These are phyloP conservation scores for Rhypophila decipiens DNA, from an alignment of 495 filamentous ascomycete species.

Conservation along the genomic window DNA sequence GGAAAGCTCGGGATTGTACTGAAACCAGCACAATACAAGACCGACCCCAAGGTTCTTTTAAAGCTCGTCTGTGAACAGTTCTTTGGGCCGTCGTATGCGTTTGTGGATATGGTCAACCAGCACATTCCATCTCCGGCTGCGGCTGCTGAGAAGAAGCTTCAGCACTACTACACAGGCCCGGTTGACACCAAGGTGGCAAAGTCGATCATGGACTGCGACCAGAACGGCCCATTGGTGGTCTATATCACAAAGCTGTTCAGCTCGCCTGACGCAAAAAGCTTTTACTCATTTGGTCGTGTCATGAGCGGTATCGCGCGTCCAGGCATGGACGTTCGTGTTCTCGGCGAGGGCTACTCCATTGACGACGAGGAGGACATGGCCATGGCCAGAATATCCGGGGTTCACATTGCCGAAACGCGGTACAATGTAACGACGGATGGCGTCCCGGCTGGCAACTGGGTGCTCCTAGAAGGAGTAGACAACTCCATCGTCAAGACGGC, in stretches of 20 bases:
- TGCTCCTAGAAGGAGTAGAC: slow-evolving; percentile 83
- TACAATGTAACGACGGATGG: slow-evolving; percentile 90
- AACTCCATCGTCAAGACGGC: slow-evolving; percentile 98
- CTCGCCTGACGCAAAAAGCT: slow-evolving; percentile 76
- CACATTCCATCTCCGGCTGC: slow-evolving; percentile 85
- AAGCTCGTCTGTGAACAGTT: slow-evolving; percentile 91
- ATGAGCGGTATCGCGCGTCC: slow-evolving; percentile 88
- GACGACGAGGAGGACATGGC: slow-evolving; percentile 99
- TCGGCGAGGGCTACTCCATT: slow-evolving; percentile 91
- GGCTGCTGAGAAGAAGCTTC: slow-evolving; percentile 66
- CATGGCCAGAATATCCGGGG: slow-evolving; percentile 76
- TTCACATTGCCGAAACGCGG: slow-evolving; percentile 87
- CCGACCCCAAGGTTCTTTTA: slow-evolving; percentile 82
- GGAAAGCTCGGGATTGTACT: slow-evolving; percentile 72
- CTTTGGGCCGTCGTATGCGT: slow-evolving; percentile 73
- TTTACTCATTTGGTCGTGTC: slow-evolving; percentile 84
- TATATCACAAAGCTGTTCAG: slow-evolving; percentile 92
- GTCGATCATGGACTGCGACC: slow-evolving; percentile 74
- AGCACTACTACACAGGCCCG: slow-evolving; percentile 92
- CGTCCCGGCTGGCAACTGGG: slow-evolving; percentile 93
- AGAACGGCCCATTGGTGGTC: slow-evolving; percentile 83
- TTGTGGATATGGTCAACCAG: slow-evolving; percentile 91
- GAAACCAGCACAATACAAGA: slow-evolving; percentile 86
- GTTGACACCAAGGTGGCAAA: slow-evolving; percentile 76
- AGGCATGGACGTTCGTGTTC: slow-evolving; percentile 76